Base-by-base conservation (phyloP, 2,329 filamentous ascomycete genomes). In the Penicillium digitatum region DNA sequence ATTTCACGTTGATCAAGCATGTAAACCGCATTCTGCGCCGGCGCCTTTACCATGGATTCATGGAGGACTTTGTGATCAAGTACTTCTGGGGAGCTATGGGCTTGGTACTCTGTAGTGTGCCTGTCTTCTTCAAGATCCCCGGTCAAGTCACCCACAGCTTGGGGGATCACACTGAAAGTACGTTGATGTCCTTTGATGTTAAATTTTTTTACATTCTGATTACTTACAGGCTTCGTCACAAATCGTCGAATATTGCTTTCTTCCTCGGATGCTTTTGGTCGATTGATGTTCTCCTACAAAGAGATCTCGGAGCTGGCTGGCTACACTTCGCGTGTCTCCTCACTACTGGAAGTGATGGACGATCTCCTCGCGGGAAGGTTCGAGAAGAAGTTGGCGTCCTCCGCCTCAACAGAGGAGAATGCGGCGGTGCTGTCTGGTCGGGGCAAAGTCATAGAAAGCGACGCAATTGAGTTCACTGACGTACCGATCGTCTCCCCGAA, bases 61-160 rank as follows among this genome's bases (percentile, higher is more conserved):
- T 97, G 93, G 94, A 99, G 72, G 94, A 99, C 73, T 99, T 96
- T 74, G 90, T 97, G 55, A 96, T 99, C 75, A 99, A 99, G 74
- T 99, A 99, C 72, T 94, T 97, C 75, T 99, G 94, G 94, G 94
- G 94, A 38, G 93, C 94, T 2, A 74, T 99, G 40, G 94, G 94
- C 1, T 81, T 99, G 61, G 74, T 96, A 60, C 85, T 99, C 10
- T 99, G 94, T 79, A 95, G 90, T 72, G 86, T 96, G 0, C 94
- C 94, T 0, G 93, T 97, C 2, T 99, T 99, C 73, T 89, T 99
- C 79, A 93, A 93, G 73, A 82, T 96, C 18, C 91, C 92, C 0
- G 89, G 88, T 1, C 81, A 86, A 60, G 70, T 81, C 40, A 77
- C 78, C 12, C 73, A 78, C 46, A 75, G 73, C 10, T 77, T 79